Evolutionary conservation across 208 protist genomes (phyloP).

Genomic region (Leishmania arabica): DNA sequence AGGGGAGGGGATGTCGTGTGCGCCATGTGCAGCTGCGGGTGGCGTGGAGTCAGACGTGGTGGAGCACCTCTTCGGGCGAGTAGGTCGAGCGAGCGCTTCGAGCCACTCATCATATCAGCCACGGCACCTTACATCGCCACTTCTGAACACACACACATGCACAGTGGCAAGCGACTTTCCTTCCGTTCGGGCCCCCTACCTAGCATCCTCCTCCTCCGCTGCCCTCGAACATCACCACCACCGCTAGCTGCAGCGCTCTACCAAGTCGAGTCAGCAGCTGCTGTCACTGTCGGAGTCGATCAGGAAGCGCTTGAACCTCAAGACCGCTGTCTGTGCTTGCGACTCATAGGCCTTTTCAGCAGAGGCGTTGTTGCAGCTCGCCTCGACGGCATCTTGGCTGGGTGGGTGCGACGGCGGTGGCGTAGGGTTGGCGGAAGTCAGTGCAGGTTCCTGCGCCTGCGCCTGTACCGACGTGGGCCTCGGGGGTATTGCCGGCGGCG

Average conservation of each 20-base stretch:
- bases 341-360: not conserved
- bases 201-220: not conserved
- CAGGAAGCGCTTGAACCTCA: constrained; percentile 49
- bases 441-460: not conserved
- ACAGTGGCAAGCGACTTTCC: not conserved
- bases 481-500: constrained; percentile 7
- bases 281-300: constrained; percentile 76
- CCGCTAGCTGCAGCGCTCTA: not conserved
- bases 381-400: constrained; percentile 4
- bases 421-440: not conserved
- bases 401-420: constrained; percentile 17
- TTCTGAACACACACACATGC: not conserved
- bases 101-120: not conserved
- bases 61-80: not conserved
- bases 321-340: not conserved
- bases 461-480: constrained; percentile 20
- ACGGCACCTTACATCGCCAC: not conserved
- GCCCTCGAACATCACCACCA: not conserved
- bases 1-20: not conserved
- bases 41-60: not conserved
- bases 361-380: not conserved
- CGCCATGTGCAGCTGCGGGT: not conserved
- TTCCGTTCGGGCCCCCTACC: not conserved
- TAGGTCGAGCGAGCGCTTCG: not conserved
- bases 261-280: not conserved